These are phyloP conservation scores for Starmerella bacillaris DNA, from an alignment of 805 yeast genomes.

Conservation along the genomic window DNA sequence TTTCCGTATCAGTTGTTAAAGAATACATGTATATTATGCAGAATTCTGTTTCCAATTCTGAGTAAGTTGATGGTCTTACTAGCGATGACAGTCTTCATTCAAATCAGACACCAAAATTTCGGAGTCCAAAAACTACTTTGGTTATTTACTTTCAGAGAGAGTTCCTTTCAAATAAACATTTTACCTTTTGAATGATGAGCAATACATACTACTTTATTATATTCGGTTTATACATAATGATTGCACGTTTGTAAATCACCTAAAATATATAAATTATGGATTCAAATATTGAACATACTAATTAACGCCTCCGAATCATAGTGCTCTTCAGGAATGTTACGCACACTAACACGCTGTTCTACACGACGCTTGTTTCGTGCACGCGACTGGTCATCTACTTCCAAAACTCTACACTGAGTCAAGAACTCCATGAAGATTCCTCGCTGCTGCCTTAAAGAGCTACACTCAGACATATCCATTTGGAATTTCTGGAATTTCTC, in stretches of 20 bases:
- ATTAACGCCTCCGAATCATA: slow-evolving; percentile 17
- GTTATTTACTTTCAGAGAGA: too few species aligned
- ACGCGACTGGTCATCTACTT: slow-evolving; percentile 21
- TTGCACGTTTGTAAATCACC: background rate
- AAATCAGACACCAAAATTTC: too few species aligned
- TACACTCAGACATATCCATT: slow-evolving; percentile 39
- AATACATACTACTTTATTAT: background rate
- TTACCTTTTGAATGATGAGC: too few species aligned
- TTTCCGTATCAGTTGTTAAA: too few species aligned
- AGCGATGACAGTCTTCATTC: too few species aligned
- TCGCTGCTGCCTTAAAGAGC: slow-evolving; percentile 61
- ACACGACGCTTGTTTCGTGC: slow-evolving; percentile 17
- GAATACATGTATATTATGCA: too few species aligned
- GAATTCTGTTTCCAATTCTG: too few species aligned
- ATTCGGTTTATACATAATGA: background rate
- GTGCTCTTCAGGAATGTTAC: slow-evolving; percentile 15
- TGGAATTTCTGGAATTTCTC: slow-evolving; percentile 50
- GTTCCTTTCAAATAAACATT: too few species aligned
- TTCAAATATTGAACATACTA: slow-evolving; percentile 13
- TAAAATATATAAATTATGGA: background rate
- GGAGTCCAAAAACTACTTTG: too few species aligned
- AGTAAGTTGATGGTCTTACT: too few species aligned
- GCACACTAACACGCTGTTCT: slow-evolving; percentile 15
- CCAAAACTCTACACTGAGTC: slow-evolving; percentile 35
- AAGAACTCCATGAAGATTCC: slow-evolving; percentile 61